A percentile compares a stretch with the other conserved stretches of the same genome.
These are phyloP conservation scores for Luffa aegyptiaca DNA, from an alignment of 306 rosid species.

Conservation along the genomic window DNA sequence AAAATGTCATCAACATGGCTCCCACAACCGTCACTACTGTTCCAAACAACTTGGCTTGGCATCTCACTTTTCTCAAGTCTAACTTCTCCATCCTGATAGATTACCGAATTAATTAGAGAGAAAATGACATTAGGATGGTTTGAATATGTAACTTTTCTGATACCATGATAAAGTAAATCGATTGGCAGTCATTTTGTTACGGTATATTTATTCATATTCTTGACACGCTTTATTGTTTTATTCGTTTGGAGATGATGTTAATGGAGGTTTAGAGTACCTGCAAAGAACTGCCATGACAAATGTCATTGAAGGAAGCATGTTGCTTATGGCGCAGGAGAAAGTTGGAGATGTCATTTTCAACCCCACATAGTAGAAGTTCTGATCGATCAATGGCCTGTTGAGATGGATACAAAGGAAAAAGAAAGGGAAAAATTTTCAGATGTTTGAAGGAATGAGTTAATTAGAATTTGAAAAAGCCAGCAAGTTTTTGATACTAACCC, in stretches of 20 bases:
- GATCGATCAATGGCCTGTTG: conserved; percentile 84
- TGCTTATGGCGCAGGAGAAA: conserved; percentile 79
- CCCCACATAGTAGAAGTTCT: conserved; percentile 77
- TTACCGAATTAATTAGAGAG: neutral
- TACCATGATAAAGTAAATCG: no score
- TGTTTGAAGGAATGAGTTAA: neutral
- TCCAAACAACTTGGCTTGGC: conserved; percentile 74
- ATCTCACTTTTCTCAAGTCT: conserved; percentile 42
- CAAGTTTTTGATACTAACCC: conserved; percentile 42
- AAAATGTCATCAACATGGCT: conserved; percentile 90
- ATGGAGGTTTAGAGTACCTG: conserved; percentile 34
- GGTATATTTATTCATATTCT: neutral
- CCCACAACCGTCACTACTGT: conserved; percentile 66
- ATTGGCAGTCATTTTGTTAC: no score
- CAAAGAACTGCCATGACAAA: conserved; percentile 74
- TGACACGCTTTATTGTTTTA: neutral
- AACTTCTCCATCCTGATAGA: conserved; percentile 65
- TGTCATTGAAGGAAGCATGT: conserved; percentile 89
- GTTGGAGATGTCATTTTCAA: conserved; percentile 82
- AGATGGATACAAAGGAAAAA: neutral
- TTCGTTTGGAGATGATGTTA: neutral
- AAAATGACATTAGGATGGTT: neutral
- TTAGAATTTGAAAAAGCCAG: neutral
- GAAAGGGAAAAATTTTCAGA: neutral
- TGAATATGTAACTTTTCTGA: neutral